Conservation (phyloP, 768 basidiomycete genomes). For the Mycena galericulata region DNA sequence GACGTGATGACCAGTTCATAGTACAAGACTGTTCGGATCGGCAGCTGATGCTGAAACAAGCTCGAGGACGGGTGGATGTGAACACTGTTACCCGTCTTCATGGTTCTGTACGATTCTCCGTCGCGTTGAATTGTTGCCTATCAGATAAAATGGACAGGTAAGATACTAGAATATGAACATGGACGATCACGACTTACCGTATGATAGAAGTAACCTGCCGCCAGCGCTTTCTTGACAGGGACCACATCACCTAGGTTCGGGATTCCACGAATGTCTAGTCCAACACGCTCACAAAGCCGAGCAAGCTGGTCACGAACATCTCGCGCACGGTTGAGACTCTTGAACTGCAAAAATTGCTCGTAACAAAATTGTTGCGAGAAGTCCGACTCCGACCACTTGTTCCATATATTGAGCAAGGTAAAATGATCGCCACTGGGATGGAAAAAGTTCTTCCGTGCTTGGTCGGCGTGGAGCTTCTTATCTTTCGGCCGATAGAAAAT, state of each 20-base stretch:
- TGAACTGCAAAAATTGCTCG: constrained; percentile 97
- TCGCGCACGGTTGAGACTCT: constrained; percentile 95
- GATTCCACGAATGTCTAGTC: constrained; percentile 72
- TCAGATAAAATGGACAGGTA: background rate
- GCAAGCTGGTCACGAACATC: constrained; percentile 93
- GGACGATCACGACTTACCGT: background rate
- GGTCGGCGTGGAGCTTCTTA: constrained; percentile 98
- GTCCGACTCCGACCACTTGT: constrained; percentile 95
- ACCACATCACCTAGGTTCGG: constrained; percentile 87
- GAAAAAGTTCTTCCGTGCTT: constrained; percentile 99
- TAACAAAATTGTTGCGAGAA: constrained; percentile 99
- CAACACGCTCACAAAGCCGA: constrained; percentile 85
- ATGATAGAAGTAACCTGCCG: background rate
- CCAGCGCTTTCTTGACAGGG: constrained; percentile 59
- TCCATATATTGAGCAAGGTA: constrained; percentile 92
- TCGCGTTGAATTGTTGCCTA: background rate
- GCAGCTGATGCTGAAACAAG: constrained; percentile 89
- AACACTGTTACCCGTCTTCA: constrained; percentile 51
- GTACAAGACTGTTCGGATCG: constrained; percentile 89
- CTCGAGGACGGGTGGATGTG: constrained; percentile 98
- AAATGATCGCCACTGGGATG: constrained; percentile 97
- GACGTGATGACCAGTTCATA: constrained; percentile 96
- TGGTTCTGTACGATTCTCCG: background rate
- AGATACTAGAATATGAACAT: background rate
- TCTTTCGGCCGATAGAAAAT: constrained; percentile 99